phyloP scores from a whole-genome alignment of 2,329 filamentous ascomycete genomes.

The Claviceps fusiformis region DNA sequence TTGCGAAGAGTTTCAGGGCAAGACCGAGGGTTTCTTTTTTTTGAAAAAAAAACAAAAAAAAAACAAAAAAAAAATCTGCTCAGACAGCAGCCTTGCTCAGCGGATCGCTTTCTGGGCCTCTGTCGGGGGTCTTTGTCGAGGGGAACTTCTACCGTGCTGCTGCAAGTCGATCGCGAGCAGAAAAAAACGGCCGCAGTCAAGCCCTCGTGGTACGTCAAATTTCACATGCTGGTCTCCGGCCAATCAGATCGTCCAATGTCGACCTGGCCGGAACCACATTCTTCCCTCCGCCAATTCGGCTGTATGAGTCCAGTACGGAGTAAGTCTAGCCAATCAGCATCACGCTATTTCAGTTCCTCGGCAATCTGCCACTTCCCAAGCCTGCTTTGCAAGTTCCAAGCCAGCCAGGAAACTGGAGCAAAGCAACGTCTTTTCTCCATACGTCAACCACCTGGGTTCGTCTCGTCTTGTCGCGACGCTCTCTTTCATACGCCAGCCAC shows the following conservation, averaged over 20 bases:
- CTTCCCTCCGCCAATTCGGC: constrained; percentile 15
- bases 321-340: constrained; percentile 28
- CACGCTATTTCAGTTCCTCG: constrained; percentile 36
- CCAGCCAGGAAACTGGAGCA: not conserved
- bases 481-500: not conserved
- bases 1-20: not conserved
- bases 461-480: not conserved
- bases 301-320: constrained; percentile 15
- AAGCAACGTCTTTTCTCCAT: not conserved
- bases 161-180: not conserved
- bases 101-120: not conserved
- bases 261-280: constrained; percentile 10
- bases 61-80: not conserved
- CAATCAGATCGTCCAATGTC: constrained; percentile 16
- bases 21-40: not conserved
- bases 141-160: not conserved
- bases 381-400: constrained; percentile 7
- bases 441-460: not conserved
- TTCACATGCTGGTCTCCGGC: constrained; percentile 14
- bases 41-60: no score
- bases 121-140: not conserved
- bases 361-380: constrained; percentile 23
- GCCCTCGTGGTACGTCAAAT: not conserved
- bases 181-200: not conserved
- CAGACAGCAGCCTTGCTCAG: not conserved